phyloP scores from a whole-genome alignment of 106 monocot species.

The Amphibolis antarctica region DNA sequence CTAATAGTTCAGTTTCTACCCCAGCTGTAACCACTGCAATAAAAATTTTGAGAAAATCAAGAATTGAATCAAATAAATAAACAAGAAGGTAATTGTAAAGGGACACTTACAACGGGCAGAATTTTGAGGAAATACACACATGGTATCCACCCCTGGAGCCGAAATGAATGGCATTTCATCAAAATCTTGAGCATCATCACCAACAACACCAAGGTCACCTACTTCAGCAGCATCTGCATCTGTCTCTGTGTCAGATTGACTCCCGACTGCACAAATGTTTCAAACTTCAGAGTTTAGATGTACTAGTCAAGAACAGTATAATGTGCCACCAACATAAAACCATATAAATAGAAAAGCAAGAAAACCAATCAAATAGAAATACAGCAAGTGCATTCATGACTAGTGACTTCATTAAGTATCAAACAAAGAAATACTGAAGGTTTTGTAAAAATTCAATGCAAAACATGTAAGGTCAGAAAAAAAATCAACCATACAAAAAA shows the following conservation, averaged over 20 bases:
- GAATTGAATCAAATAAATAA: neutral
- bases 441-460: neutral
- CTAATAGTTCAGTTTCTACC: conserved; percentile 74
- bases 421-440: neutral
- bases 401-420: neutral
- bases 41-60: conserved; percentile 3
- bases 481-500: no score
- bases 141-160: conserved; percentile 74
- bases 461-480: neutral
- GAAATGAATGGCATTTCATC: conserved; percentile 47
- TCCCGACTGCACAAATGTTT: conserved; percentile 32
- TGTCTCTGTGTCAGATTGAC: conserved; percentile 36
- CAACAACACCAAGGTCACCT: conserved; percentile 76
- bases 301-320: neutral
- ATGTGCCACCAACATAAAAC: neutral
- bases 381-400: no score
- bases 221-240: conserved; percentile 66
- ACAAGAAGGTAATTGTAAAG: neutral
- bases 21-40: conserved; percentile 76
- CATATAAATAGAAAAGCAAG: neutral
- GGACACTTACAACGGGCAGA: conserved; percentile 41
- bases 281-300: neutral
- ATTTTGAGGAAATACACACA: conserved; percentile 89
- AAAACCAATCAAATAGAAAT: no score
- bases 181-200: conserved; percentile 70